Conservation (phyloP, 148 eudicot species). For the Cornus controversa region DNA sequence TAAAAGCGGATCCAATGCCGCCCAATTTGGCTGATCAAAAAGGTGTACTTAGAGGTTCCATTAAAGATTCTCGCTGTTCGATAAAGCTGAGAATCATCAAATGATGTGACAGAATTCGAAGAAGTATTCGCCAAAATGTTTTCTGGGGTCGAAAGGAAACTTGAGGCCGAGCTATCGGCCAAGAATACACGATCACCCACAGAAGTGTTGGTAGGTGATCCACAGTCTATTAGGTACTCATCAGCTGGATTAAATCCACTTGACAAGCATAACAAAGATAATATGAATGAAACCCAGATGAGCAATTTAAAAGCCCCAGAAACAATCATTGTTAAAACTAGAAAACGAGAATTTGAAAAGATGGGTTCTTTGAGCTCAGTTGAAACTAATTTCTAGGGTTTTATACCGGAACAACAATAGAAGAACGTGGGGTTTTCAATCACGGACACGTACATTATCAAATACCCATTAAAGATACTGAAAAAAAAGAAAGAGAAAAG, state of each 20-base stretch:
- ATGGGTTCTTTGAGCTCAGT: neutral
- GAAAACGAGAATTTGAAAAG: neutral
- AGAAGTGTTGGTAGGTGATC: conserved; percentile 54
- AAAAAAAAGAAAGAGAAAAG: conserved; percentile 11
- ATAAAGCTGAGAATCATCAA: conserved; percentile 48
- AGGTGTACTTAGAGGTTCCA: conserved; percentile 49
- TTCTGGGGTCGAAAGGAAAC: conserved; percentile 56
- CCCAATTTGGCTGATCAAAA: conserved; percentile 59
- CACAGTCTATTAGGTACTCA: conserved; percentile 68
- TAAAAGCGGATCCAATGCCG: conserved; percentile 79
- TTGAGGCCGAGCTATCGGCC: conserved; percentile 55
- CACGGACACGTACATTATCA: conserved; percentile 1
- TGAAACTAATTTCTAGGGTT: conserved; percentile 8
- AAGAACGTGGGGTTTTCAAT: neutral
- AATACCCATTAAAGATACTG: conserved; percentile 16
- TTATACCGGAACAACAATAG: neutral
- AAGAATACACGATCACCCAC: conserved; percentile 56
- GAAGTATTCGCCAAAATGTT: conserved; percentile 43
- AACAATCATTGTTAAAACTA: conserved; percentile 28
- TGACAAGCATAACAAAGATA: conserved; percentile 26
- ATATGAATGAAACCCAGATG: conserved; percentile 26
- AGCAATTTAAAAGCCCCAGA: conserved; percentile 21
- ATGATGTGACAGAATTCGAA: conserved; percentile 36
- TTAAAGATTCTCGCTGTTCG: conserved; percentile 65
- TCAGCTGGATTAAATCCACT: conserved; percentile 42